Percentiles rank a stretch among this genome's conserved stretches.
Evolutionary conservation across 1,284 basidiomycete species (phyloP).

Genomic region (Microbotryum intermedium): DNA sequence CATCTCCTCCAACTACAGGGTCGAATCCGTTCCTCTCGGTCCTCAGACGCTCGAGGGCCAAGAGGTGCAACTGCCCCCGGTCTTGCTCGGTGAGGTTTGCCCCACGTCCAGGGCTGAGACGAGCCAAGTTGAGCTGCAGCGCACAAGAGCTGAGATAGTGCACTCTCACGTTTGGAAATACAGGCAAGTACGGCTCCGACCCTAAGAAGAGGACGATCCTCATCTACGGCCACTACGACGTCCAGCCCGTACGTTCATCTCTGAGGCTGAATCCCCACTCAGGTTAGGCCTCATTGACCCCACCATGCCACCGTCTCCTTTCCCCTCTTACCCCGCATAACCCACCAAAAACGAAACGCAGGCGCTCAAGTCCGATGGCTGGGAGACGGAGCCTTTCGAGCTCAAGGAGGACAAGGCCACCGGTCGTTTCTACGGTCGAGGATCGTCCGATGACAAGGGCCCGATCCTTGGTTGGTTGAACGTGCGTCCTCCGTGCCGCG

Average conservation of each 20-base stretch:
- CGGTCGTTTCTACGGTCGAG: conserved; percentile 75
- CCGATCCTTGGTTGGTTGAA: conserved; percentile 79
- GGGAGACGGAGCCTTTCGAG: conserved; percentile 74
- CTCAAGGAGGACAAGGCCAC: conserved; percentile 60
- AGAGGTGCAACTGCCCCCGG: conserved; percentile 70
- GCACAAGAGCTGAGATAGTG: too few relatives aligned
- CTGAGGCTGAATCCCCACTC: not conserved
- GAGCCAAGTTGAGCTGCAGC: too few relatives aligned
- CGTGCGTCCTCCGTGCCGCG: conserved; percentile 34
- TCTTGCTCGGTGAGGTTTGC: conserved; percentile 58
- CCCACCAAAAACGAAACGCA: not conserved
- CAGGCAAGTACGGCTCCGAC: conserved; percentile 35
- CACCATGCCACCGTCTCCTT: not conserved
- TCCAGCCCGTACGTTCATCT: conserved; percentile 39
- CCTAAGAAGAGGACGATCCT: conserved; percentile 45
- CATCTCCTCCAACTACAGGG: conserved; percentile 38
- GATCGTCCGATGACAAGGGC: conserved; percentile 83
- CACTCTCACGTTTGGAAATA: too few relatives aligned
- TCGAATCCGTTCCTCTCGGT: conserved; percentile 65
- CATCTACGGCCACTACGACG: conserved; percentile 48
- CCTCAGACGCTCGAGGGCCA: conserved; percentile 73
- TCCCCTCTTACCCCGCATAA: not conserved
- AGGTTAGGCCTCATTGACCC: not conserved
- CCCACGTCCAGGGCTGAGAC: too few relatives aligned
- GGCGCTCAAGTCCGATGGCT: conserved; percentile 29